Evolutionary conservation across 441 rosid genomes (phyloP).

Genomic region (Erysimum cheiri): DNA sequence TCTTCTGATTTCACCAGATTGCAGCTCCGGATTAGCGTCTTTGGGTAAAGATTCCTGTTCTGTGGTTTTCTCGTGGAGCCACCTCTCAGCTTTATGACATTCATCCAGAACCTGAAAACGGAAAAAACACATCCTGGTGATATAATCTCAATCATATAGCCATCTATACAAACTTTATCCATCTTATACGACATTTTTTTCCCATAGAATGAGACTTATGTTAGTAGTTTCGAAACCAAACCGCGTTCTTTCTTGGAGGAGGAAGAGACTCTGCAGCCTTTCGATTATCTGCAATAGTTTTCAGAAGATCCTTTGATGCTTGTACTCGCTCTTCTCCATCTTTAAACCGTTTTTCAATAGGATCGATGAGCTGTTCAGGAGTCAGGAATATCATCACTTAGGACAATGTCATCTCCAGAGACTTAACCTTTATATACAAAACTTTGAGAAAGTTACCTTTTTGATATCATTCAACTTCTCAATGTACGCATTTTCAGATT

Average conservation of each 20-base stretch:
- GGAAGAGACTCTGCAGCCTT: slow-evolving; percentile 58
- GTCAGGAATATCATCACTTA: slow-evolving; percentile 24
- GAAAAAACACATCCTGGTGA: background rate
- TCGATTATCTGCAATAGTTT: slow-evolving; percentile 52
- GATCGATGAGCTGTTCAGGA: slow-evolving; percentile 63
- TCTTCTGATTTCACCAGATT: slow-evolving; percentile 60
- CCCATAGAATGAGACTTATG: slow-evolving; percentile 8
- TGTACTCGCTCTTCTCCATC: slow-evolving; percentile 66
- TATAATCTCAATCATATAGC: background rate
- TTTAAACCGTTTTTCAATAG: slow-evolving; percentile 61
- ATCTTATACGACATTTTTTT: background rate
- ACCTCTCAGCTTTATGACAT: slow-evolving; percentile 62
- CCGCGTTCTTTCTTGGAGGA: slow-evolving; percentile 53
- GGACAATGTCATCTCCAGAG: slow-evolving; percentile 13
- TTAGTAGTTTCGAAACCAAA: slow-evolving; percentile 27
- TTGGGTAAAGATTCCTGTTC: slow-evolving; percentile 58
- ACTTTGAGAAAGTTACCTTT: slow-evolving; percentile 48
- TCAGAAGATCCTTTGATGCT: slow-evolving; percentile 63
- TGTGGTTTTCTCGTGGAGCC: slow-evolving; percentile 62
- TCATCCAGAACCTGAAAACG: slow-evolving; percentile 58
- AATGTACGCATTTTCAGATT: slow-evolving; percentile 61
- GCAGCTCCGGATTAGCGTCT: slow-evolving; percentile 55
- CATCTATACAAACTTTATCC: background rate
- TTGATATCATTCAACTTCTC: slow-evolving; percentile 60
- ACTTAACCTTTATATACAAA: slow-evolving; percentile 10